Evolutionary conservation across 257 asterid species (phyloP), one percentile per base, ranked within the genome.

Genomic region (Jaltomata sinuosa): DNA sequence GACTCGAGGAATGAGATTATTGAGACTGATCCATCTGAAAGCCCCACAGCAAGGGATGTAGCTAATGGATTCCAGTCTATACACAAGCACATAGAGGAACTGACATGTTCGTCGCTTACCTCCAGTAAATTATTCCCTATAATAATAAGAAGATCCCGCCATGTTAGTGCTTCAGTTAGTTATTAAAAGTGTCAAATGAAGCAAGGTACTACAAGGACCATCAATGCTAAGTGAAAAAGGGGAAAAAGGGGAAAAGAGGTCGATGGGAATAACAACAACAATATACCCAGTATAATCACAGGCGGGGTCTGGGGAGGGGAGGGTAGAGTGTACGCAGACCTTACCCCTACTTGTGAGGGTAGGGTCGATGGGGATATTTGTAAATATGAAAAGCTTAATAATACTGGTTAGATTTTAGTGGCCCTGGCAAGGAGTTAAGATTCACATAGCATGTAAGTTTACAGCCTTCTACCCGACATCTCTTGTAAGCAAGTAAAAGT

Each of bases 61-160:
- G 94, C 91, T 11, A 94, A 87, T 9, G 91, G 88, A 67, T 91
- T 91, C 99, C 99, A 97, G 82, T 97, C 97, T 22, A 97, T 83
- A 86, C 95, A 95, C 90, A 95, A 88, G 89, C 97, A 95, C 99
- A 97, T 97, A 79, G 82, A 77, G 14, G 97, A 92, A 91, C 98
- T 95, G 67, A 95, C 84, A 27, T 85, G 67, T 80, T 93, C 89
- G 47, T 90, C 87, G 55, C 83, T 83, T 54, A 93, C 52, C 88
- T 91, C 97, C 55, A 87, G 85, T 32, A 97, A 89, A 85, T 40
- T 42, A 81, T 55, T 85, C 76, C 93, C 99, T 97, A 89, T 82
- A 87, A 80, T 31, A 22, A 80, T 21, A n/a, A 80, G 40, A 42
- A 18, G 18, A 54, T 62, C 38, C 10, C 50, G 54, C 1, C 83